Percentiles rank a stretch among this genome's conserved stretches.
These are phyloP conservation scores for Geotrichum macrosporum DNA, from an alignment of 1,139 yeast genomes.

Conservation along the genomic window DNA sequence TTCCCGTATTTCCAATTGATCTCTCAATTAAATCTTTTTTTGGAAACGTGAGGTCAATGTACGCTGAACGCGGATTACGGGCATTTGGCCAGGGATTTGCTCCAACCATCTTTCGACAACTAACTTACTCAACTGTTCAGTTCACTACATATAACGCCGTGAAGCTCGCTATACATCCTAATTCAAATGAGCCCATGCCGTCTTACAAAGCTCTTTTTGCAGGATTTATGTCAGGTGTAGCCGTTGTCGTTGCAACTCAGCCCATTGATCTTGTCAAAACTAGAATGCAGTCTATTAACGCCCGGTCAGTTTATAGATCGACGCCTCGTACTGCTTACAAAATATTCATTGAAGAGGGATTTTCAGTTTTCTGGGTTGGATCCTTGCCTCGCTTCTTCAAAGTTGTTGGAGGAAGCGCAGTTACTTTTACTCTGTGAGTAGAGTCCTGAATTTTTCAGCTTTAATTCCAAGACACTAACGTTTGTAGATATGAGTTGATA, in stretches of 20 bases:
- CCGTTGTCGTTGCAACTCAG: constrained; percentile 80
- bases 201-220: constrained; percentile 33
- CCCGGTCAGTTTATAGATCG: constrained; percentile 58
- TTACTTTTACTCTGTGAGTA: constrained; percentile 62
- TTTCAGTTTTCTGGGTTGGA: constrained; percentile 67
- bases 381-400: constrained; percentile 74
- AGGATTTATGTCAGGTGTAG: constrained; percentile 46
- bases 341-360: constrained; percentile 59
- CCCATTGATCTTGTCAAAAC: constrained; percentile 90
- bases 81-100: constrained; percentile 80
- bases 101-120: constrained; percentile 76
- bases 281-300: constrained; percentile 74
- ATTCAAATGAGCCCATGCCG: constrained; percentile 35
- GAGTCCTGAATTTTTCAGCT: background rate
- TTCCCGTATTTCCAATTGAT: constrained; percentile 22
- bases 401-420: constrained; percentile 73
- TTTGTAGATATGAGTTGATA: constrained; percentile 25
- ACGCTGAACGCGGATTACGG: constrained; percentile 63
- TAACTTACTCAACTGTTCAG: constrained; percentile 74
- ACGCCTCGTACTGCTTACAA: constrained; percentile 64
- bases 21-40: constrained; percentile 28
- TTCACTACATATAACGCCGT: constrained; percentile 76
- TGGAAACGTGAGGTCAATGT: constrained; percentile 47
- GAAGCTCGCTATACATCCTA: constrained; percentile 49
- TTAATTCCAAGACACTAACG: background rate